Evolutionary conservation across 1,139 yeast genomes (phyloP), one percentile per base, ranked within the genome.

Genomic region (Geotrichum australiense): DNA sequence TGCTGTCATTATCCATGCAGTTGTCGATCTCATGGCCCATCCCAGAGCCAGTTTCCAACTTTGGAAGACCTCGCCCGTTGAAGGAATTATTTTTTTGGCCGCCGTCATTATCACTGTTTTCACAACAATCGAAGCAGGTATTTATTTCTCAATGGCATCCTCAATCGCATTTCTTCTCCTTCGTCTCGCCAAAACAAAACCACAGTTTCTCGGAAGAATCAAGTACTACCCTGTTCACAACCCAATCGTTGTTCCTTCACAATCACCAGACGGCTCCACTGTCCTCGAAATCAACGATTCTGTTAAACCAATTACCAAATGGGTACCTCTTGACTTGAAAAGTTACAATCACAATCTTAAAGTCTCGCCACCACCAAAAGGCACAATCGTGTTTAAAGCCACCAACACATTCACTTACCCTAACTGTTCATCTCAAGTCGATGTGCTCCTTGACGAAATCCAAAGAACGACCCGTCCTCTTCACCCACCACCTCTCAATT

Each of bases 1-100:
- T 52, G 96, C 96, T 1, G 78, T 89, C 51, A 87, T 89, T 53
- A 89, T 89, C 55, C 96, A 89, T 62, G 96, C 96, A 11, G 97
- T 89, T 20, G 75, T 84, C 36, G 96, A 87, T 65, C 73, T 89
- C 61, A 67, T 86, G 51, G 82, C 94, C 4, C 71, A 77, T 43
- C 85, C 80, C 57, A 73, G 73, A 53, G 74, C 79, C 3, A 76
- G 94, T 11, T 77, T 76, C 74, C 75, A 71, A 55, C 76, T 86
- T 63, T 87, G 86, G 83, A 72, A 70, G 51, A 73, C 82, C 49
- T 68, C 78, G 44, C 96, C 96, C 6, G 48, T 84, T 15, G 96
- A 89, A 62, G 74, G 74, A 53, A 73, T 79, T 33, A 82, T 87
- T 42, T 89, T 87, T 64, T 37, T 87, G 7, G 74, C 78, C 48